Base-by-base conservation (phyloP, 2,329 filamentous ascomycete species). In the Raffaelea ambrosiae region DNA sequence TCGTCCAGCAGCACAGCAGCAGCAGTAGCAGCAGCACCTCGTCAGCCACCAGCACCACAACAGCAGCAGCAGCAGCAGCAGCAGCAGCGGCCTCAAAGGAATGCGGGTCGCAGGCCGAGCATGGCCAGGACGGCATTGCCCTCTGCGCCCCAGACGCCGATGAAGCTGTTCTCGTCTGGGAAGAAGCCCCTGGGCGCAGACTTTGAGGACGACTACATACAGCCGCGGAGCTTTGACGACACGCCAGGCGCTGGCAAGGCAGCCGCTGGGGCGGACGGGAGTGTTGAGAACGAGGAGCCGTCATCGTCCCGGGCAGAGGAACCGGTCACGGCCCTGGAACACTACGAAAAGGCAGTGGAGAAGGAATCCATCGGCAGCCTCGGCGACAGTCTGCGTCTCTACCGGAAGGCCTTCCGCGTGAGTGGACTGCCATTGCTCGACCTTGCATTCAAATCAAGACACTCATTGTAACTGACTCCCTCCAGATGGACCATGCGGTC, bases 311-410 rank as follows among this genome's bases (percentile, higher is more conserved):
- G 26, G 26, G 13, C 14, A 8, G 16, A 55, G 48, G 65, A 84
- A 56, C 86, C 86, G 4, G 70, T 72, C 20, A 86, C 90, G 11
- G 93, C 93, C 1, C 67, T 98, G 16, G 93, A 97, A 57, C 87
- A 95, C 63, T 97, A 93, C 59, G 93, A 97, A 63, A 81, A 79
- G 61, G 93, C 91, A 3, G 90, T 95, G 48, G 86, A 94, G 66
- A 89, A 83, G 64, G 93, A 98, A 66, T 78, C 76, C 0, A 79
- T 86, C 57, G 93, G 93, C 1, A 93, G 81, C 53, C 72, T 97
- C 44, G 89, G 90, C 5, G 91, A 97, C 53, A 97, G 91, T 61
- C 64, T 98, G 48, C 81, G 78, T 54, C 76, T 94, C 44, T 98
- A 98, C 64, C 81, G 93, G 42, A 89, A 85, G 63, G 93, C 93